Percentiles rank a stretch among this genome's conserved stretches.
Evolutionary conservation across 805 yeast genomes (phyloP).

Genomic region (Isabelozyma pseudorhagii): DNA sequence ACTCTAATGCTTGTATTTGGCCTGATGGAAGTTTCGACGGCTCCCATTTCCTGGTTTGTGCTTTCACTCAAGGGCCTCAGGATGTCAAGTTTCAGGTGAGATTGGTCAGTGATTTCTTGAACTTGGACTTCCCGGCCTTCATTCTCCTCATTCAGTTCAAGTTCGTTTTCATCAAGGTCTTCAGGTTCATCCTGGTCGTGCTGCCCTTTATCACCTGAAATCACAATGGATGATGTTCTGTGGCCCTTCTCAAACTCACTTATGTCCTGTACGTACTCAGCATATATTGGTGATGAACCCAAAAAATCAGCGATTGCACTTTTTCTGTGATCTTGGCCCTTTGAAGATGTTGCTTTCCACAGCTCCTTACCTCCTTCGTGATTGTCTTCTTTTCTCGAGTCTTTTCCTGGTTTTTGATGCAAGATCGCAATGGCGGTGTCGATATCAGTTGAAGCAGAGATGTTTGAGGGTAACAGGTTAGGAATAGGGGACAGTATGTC

Average conservation of each 20-base stretch:
- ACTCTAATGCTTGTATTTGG: too few species aligned
- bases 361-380: too few species aligned
- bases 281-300: constrained; percentile 2
- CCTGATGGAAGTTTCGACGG: too few species aligned
- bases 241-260: constrained; percentile 8
- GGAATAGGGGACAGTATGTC: constrained; percentile 1
- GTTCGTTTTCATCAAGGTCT: neutral
- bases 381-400: neutral
- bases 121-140: too few species aligned
- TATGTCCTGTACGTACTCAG: constrained; percentile 15
- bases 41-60: too few species aligned
- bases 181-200: neutral
- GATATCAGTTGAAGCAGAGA: constrained; percentile 14
- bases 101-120: too few species aligned
- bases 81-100: too few species aligned
- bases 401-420: neutral
- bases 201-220: too few species aligned
- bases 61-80: too few species aligned
- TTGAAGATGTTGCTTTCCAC: neutral
- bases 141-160: neutral
- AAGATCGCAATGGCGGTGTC: neutral
- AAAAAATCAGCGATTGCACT: neutral
- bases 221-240: neutral
- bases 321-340: neutral
- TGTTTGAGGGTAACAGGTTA: constrained; percentile 12